phyloP scores from a whole-genome alignment of 768 basidiomycete species.

The Fistulinella prunicolor region DNA sequence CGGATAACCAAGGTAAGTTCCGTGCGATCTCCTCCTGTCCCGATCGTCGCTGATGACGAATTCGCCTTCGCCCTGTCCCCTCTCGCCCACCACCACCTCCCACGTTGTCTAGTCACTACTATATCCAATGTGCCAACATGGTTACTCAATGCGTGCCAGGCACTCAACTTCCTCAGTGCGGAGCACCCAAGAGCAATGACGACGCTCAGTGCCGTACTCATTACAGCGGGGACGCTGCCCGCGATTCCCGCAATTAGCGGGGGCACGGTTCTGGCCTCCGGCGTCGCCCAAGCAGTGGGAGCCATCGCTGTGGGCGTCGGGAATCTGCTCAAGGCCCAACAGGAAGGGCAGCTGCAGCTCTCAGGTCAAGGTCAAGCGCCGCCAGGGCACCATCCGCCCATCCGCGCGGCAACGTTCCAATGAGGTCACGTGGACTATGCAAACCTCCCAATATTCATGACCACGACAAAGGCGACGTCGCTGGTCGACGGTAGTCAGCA shows the following conservation, averaged over 20 bases:
- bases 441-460: background rate
- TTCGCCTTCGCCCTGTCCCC: background rate
- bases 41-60: background rate
- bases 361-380: constrained; percentile 21
- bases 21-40: background rate
- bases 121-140: constrained; percentile 66
- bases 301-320: constrained; percentile 77
- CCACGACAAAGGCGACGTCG: constrained; percentile 13
- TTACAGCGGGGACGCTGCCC: constrained; percentile 74
- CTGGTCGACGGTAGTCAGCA: constrained; percentile 22
- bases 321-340: constrained; percentile 48
- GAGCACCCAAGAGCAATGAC: constrained; percentile 79
- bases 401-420: constrained; percentile 32
- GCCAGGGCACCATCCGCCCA: constrained; percentile 22
- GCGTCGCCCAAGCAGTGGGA: constrained; percentile 74
- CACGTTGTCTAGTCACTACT: constrained; percentile 29
- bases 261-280: constrained; percentile 68
- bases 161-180: constrained; percentile 67
- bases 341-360: constrained; percentile 37
- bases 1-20: constrained; percentile 19
- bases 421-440: constrained; percentile 1
- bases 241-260: constrained; percentile 68
- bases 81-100: background rate
- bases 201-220: constrained; percentile 71
- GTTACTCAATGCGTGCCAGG: constrained; percentile 74